These are phyloP conservation scores for Mycena chlorophos DNA, from an alignment of 768 basidiomycete species.

Conservation along the genomic window DNA sequence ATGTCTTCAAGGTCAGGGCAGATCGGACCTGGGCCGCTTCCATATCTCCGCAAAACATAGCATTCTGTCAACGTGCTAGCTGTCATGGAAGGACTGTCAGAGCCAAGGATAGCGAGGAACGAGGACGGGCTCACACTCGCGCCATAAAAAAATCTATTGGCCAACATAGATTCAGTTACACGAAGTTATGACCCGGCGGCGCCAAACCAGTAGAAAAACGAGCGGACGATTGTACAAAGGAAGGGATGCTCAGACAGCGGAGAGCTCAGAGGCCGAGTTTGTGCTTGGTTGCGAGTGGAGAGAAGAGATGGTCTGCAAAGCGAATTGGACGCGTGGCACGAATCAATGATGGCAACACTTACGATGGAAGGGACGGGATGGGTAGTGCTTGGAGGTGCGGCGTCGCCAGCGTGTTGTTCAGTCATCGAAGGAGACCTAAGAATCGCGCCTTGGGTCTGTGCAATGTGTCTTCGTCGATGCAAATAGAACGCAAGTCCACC, in stretches of 20 bases:
- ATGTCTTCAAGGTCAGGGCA: too few relatives aligned
- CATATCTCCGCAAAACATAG: too few relatives aligned
- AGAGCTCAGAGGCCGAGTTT: background rate
- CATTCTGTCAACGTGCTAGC: too few relatives aligned
- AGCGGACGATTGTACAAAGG: background rate
- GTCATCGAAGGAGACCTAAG: constrained; percentile 26
- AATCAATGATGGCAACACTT: background rate
- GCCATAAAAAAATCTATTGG: too few relatives aligned
- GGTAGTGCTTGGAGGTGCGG: background rate
- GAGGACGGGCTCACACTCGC: too few relatives aligned
- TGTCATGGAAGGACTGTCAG: too few relatives aligned
- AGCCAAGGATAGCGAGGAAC: background rate
- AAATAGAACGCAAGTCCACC: constrained; percentile 27
- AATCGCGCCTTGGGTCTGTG: constrained; percentile 18
- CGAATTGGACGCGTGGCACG: background rate
- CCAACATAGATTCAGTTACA: too few relatives aligned
- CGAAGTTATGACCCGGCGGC: too few relatives aligned
- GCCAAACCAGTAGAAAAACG: background rate
- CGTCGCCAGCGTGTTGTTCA: constrained; percentile 11
- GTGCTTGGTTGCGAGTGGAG: constrained; percentile 8
- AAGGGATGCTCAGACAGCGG: background rate
- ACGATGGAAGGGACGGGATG: constrained; percentile 1
- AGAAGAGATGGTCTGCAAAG: background rate
- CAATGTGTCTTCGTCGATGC: constrained; percentile 7
- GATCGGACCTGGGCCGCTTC: too few relatives aligned